Conservation (phyloP, 352 stramenopile species). For the Phytopythium vexans region DNA sequence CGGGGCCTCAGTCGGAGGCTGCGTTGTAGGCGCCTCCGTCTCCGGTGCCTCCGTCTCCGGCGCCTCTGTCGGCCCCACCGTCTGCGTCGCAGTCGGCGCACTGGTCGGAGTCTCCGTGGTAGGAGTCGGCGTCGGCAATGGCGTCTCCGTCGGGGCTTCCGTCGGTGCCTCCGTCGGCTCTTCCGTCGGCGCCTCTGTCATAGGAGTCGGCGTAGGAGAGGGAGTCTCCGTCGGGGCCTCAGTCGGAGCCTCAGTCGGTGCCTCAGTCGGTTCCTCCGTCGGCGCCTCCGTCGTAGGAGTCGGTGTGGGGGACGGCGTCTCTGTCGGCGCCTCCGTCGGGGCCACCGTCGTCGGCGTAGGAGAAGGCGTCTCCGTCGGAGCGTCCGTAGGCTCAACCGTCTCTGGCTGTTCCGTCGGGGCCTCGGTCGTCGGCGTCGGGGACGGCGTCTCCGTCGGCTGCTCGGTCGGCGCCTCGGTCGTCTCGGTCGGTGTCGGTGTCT, state of each 20-base stretch:
- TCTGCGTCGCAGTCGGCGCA: slow-evolving; percentile 1
- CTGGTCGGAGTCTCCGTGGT: neutral
- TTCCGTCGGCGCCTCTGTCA: slow-evolving; percentile 4
- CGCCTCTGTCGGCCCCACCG: slow-evolving; percentile 2
- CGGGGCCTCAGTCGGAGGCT: neutral
- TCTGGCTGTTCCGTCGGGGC: neutral
- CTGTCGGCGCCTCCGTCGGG: neutral
- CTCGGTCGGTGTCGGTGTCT: neutral
- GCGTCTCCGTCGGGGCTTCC: slow-evolving; percentile 4
- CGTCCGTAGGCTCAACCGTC: slow-evolving; percentile 2
- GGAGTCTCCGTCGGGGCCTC: neutral
- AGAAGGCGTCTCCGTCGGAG: slow-evolving; percentile 4
- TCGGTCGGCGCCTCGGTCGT: slow-evolving; percentile 1
- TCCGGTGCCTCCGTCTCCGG: neutral
- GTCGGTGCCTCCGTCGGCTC: slow-evolving; percentile 5
- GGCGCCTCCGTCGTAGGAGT: neutral
- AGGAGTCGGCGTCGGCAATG: neutral
- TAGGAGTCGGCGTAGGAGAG: slow-evolving; percentile 1
- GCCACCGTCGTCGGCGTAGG: neutral
- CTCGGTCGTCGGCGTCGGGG: neutral
- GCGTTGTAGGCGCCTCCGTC: slow-evolving; percentile 1
- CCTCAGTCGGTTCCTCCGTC: neutral
- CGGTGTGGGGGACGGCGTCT: neutral
- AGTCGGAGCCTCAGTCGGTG: neutral
- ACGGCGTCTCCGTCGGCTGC: neutral